Base-by-base conservation (phyloP, 306 rosid genomes). In the Geum urbanum region DNA sequence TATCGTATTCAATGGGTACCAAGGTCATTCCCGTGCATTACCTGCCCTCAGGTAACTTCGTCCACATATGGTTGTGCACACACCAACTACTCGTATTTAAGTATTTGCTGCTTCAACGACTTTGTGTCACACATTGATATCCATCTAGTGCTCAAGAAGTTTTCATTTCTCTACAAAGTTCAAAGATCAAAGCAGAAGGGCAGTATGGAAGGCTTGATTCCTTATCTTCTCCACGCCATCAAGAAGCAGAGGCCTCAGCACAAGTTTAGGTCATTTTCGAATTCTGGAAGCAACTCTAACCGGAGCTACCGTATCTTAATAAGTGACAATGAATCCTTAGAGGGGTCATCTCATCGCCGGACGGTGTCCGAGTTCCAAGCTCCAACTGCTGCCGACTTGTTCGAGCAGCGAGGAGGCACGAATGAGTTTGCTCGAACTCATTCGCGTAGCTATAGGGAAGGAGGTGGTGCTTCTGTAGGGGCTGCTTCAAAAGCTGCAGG, bases 201-300 rank as follows among this genome's bases (percentile, higher is more conserved):
- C 27, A 60, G 65, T 20, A 91, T 91, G 97, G 97, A 91, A 74
- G 97, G 96, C 14, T 84, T 88, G 72, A 91, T 91, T 77, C 97
- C 97, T 10, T 91, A 75, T 84, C 83, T 91, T 22, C 52, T 86
- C 70, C 92, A 85, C 52, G 97, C 74, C 4, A 56, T 91, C 16
- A 91, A 82, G 86, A 91, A 86, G 81, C 86, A 71, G 22, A 86
- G 74, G 54, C 91, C 89, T 27, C 74, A 52, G 11, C 71, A 82
- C 45, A 70, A 4, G 16, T 74, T 53, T 57, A 72, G 88, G 76
- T 76, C 88, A 57, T 52, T 66, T 49, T 91, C 96, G 9, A 87
- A 27, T 19, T 14, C 56, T 0, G 27, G n/a, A 75, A 13, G 40
- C 27, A 72, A 80, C 75, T 82, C 89, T 62, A 83, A 50, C 73